A percentile compares a stretch with the other conserved stretches of the same genome.
Conservation (phyloP, 495 filamentous ascomycete species). For the Aspergillus campestris region DNA sequence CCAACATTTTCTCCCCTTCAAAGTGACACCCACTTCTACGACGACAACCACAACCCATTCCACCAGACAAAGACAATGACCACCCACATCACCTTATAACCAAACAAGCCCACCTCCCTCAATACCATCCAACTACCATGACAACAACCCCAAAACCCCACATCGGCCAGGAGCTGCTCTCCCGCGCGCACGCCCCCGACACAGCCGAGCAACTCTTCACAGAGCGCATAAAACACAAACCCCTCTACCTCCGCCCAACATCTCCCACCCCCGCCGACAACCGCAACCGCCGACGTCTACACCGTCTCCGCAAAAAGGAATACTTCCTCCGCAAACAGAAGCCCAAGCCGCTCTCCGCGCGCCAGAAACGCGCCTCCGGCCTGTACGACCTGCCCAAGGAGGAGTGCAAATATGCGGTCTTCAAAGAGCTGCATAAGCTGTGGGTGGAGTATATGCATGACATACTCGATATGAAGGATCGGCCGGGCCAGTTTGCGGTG, state of each 20-base stretch:
- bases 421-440: conserved; percentile 63
- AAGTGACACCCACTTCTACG: no score
- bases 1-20: no score
- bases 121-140: conserved; percentile 13
- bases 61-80: no score
- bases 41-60: no score
- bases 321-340: conserved; percentile 52
- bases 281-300: conserved; percentile 53
- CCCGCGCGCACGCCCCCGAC: conserved; percentile 63
- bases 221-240: conserved; percentile 74
- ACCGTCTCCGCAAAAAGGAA: conserved; percentile 46
- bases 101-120: no score
- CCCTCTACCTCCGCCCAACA: conserved; percentile 68
- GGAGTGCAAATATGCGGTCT: conserved; percentile 65
- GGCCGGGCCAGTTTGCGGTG: conserved; percentile 35
- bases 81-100: no score
- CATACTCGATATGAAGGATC: conserved; percentile 44
- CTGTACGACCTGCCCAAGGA: conserved; percentile 65
- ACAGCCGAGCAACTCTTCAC: conserved; percentile 62
- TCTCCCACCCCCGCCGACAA: conserved; percentile 54
- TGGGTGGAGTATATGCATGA: conserved; percentile 83
- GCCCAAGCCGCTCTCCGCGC: conserved; percentile 70
- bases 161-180: conserved; percentile 60
- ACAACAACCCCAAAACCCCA: conserved; percentile 28
- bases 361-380: conserved; percentile 61